A percentile compares a stretch with the other conserved stretches of the same genome.
Conservation (phyloP, 352 stramenopile genomes). For the Phytophthora hibernalis region DNA sequence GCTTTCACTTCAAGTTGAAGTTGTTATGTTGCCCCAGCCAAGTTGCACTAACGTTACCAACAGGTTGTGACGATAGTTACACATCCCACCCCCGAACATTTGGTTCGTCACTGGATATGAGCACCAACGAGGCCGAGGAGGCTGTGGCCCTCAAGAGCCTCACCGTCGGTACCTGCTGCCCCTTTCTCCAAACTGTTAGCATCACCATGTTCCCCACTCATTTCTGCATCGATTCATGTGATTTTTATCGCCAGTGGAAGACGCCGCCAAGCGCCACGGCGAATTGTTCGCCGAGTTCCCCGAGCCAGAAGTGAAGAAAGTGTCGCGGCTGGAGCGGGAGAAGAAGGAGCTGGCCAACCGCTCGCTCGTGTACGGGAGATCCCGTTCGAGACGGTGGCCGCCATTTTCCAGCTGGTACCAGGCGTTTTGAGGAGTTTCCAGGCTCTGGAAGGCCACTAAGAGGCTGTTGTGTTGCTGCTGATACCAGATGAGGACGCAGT, state of each 20-base stretch:
- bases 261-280: constrained; percentile 47
- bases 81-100: background rate
- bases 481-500: constrained; percentile 62
- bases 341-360: constrained; percentile 68
- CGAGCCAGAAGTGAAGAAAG: constrained; percentile 58
- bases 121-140: constrained; percentile 20
- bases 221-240: background rate
- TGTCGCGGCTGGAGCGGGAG: constrained; percentile 70
- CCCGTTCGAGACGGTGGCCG: constrained; percentile 59
- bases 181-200: background rate
- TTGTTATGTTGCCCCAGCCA: too few species aligned
- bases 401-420: constrained; percentile 65
- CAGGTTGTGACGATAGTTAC: too few species aligned
- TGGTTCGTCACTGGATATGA: constrained; percentile 18
- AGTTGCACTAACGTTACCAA: too few species aligned
- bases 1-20: too few species aligned
- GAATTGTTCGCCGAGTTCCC: constrained; percentile 61
- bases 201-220: constrained; percentile 9
- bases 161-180: constrained; percentile 23
- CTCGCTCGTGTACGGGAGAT: constrained; percentile 77
- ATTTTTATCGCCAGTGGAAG: constrained; percentile 44
- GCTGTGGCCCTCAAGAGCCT: constrained; percentile 27
- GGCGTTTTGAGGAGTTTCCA: background rate
- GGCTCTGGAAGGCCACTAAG: background rate
- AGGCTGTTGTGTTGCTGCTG: background rate